These are phyloP conservation scores for Bipolaris zeicola DNA, from an alignment of 2,329 filamentous ascomycete species.

Conservation along the genomic window DNA sequence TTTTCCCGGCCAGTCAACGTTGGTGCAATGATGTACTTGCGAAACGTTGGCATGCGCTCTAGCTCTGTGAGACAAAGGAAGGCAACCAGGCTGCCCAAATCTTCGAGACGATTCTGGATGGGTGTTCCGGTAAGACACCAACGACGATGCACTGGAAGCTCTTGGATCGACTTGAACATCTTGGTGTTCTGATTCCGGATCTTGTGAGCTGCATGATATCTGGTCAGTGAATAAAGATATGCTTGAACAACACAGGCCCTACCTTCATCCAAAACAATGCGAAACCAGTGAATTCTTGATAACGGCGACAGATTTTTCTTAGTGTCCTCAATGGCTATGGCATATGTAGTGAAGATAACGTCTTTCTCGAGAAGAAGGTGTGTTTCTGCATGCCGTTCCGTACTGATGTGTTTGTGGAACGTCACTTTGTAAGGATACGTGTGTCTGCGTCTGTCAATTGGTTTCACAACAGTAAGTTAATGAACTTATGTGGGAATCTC, in stretches of 20 bases:
- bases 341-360: conserved; percentile 28
- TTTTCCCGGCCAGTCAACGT: background rate
- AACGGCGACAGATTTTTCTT: conserved; percentile 1
- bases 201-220: background rate
- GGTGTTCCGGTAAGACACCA: conserved; percentile 28
- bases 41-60: conserved; percentile 2
- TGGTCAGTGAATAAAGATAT: background rate
- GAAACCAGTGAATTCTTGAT: conserved; percentile 23
- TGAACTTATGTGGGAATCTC: conserved; percentile 19
- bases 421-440: conserved; percentile 7
- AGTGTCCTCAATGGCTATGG: conserved; percentile 16
- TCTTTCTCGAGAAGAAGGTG: conserved; percentile 9
- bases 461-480: background rate
- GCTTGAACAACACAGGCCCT: background rate
- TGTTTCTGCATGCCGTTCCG: conserved; percentile 3
- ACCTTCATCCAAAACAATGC: conserved; percentile 33
- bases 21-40: conserved; percentile 8
- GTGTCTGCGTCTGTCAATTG: conserved; percentile 1
- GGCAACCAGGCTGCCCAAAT: conserved; percentile 44
- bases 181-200: conserved; percentile 17
- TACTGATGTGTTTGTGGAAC: conserved; percentile 13
- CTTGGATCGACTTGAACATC: conserved; percentile 15
- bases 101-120: conserved; percentile 46
- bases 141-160: conserved; percentile 13
- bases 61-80: conserved; percentile 18